Conservation (phyloP, 2,329 filamentous ascomycete genomes). For the Incumbomyces lentus region DNA sequence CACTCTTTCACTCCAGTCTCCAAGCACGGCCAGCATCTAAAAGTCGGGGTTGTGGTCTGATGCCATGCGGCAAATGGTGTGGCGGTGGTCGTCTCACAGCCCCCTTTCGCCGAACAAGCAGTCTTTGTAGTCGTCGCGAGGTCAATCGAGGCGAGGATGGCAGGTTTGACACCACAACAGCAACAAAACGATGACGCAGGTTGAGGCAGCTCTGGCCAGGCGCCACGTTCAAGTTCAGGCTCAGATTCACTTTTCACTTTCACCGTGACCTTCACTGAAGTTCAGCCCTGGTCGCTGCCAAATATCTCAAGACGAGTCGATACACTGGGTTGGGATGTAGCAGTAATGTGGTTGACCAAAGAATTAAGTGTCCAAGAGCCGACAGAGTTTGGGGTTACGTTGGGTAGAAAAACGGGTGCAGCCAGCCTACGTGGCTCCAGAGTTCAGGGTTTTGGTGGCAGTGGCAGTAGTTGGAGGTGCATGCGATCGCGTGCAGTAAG, state of each 20-base stretch:
- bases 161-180: neutral
- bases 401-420: neutral
- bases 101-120: too few relatives aligned
- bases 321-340: too few relatives aligned
- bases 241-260: too few relatives aligned
- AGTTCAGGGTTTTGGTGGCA: neutral
- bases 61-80: neutral
- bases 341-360: neutral
- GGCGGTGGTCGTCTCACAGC: too few relatives aligned
- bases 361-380: neutral
- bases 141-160: neutral
- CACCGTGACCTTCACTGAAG: too few relatives aligned
- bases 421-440: neutral
- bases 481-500: neutral
- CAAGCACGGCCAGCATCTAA: neutral
- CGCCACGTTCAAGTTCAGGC: too few relatives aligned
- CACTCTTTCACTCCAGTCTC: constrained; percentile 7
- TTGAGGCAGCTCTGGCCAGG: neutral
- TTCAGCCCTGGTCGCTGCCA: too few relatives aligned
- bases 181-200: neutral
- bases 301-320: too few relatives aligned
- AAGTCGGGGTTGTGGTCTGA: neutral
- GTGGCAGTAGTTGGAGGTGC: too few relatives aligned
- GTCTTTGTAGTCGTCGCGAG: too few relatives aligned
- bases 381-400: neutral